These are phyloP conservation scores for Taiozyma sp. DNA, from an alignment of 1,139 yeast species.

Conservation along the genomic window DNA sequence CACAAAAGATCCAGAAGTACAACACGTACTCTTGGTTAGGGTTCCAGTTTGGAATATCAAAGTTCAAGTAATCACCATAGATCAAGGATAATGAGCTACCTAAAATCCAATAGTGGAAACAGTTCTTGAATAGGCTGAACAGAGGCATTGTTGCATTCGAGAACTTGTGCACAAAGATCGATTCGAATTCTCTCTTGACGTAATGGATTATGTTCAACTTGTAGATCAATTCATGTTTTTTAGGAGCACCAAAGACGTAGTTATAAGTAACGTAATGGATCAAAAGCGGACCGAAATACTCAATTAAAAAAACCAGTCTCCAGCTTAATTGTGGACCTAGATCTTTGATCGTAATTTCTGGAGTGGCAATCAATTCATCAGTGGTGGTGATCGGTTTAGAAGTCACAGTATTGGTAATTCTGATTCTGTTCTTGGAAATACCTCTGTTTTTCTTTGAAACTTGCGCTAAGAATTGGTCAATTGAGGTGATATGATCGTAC, in stretches of 20 bases:
- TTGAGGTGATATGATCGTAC: conserved; percentile 29
- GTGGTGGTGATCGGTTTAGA: conserved; percentile 24
- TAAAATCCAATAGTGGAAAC: conserved; percentile 85
- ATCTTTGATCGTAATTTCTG: conserved; percentile 59
- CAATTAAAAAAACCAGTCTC: conserved; percentile 82
- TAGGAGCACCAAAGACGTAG: conserved; percentile 15
- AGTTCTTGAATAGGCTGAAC: conserved; percentile 80
- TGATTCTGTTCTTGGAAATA: conserved; percentile 36
- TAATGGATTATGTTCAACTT: conserved; percentile 65
- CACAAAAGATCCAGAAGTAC: conserved; percentile 57
- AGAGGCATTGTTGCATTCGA: conserved; percentile 91
- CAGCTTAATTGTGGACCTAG: conserved; percentile 92
- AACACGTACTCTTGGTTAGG: conserved; percentile 25
- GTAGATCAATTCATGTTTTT: conserved; percentile 22
- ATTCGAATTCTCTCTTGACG: conserved; percentile 82
- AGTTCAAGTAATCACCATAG: conserved; percentile 60
- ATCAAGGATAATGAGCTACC: conserved; percentile 70
- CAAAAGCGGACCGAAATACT: conserved; percentile 83
- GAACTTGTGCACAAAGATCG: conserved; percentile 75
- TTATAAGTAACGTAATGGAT: conserved; percentile 67
- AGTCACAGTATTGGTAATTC: conserved; percentile 29
- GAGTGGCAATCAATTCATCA: conserved; percentile 22
- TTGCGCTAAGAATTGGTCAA: conserved; percentile 31
- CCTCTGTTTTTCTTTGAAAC: conserved; percentile 40
- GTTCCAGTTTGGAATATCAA: conserved; percentile 20